Evolutionary conservation across 306 rosid species (phyloP).

Genomic region (Malus asiatica): DNA sequence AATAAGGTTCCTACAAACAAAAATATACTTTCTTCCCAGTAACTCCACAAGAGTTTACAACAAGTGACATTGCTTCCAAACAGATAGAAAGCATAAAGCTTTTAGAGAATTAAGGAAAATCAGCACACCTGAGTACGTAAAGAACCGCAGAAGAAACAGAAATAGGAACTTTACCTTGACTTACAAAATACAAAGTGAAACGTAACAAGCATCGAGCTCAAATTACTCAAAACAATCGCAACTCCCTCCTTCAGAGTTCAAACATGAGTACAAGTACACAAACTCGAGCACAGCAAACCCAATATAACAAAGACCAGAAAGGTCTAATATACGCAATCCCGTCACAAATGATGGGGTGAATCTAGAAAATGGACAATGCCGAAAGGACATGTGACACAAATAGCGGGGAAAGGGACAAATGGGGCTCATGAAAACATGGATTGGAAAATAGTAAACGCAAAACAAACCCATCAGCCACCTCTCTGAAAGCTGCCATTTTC

Average conservation of each 20-base stretch:
- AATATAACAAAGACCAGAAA: slow-evolving; percentile 1
- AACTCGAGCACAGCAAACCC: slow-evolving; percentile 2
- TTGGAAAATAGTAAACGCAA: slow-evolving; percentile 29
- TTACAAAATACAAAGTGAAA: not conserved
- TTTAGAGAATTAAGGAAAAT: not conserved
- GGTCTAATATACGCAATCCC: not conserved
- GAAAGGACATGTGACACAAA: slow-evolving; percentile 22
- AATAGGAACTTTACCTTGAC: not conserved
- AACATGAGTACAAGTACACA: not conserved
- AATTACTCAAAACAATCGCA: not conserved
- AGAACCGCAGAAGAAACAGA: not conserved
- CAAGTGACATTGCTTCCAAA: not conserved
- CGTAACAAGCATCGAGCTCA: not conserved
- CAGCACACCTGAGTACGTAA: not conserved
- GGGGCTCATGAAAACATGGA: slow-evolving; percentile 8
- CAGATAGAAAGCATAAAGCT: not conserved
- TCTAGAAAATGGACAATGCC: slow-evolving; percentile 15
- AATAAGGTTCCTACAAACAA: not conserved
- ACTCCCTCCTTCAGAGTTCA: not conserved
- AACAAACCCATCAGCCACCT: slow-evolving; percentile 28
- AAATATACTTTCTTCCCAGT: not conserved
- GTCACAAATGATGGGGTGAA: slow-evolving; percentile 15
- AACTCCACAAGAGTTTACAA: not conserved
- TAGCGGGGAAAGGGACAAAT: slow-evolving; percentile 28
- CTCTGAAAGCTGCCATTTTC: slow-evolving; percentile 40